phyloP scores from a whole-genome alignment of 2,329 filamentous ascomycete genomes.

The Pseudocercospora macadamiae region DNA sequence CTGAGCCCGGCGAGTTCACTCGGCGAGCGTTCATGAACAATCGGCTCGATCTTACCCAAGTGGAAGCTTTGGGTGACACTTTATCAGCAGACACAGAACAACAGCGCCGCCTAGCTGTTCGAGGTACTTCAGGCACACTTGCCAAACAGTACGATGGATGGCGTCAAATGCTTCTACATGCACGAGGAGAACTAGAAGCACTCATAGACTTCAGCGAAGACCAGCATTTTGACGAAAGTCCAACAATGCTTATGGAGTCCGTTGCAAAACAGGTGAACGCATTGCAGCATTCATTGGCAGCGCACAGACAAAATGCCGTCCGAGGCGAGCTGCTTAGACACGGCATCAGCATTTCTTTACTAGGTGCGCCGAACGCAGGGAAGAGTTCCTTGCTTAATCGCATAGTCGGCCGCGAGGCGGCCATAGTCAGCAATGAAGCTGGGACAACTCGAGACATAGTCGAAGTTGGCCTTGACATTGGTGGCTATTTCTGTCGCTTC shows the following conservation, averaged over 20 bases:
- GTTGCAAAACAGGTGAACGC: constrained; percentile 66
- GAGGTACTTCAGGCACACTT: constrained; percentile 68
- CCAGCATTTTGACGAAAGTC: constrained; percentile 92
- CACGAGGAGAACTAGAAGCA: constrained; percentile 89
- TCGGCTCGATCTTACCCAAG: constrained; percentile 83
- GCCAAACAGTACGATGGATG: constrained; percentile 79
- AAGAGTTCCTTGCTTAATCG: constrained; percentile 93
- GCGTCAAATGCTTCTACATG: constrained; percentile 75
- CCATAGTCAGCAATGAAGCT: constrained; percentile 90
- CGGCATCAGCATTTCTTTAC: constrained; percentile 81
- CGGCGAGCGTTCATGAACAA: constrained; percentile 86
- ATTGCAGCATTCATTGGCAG: constrained; percentile 65
- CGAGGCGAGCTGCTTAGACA: constrained; percentile 80
- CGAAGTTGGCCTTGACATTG: constrained; percentile 85
- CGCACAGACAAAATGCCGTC: constrained; percentile 76
- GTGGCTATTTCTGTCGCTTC: constrained; percentile 88
- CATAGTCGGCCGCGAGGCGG: constrained; percentile 87
- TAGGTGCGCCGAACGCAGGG: constrained; percentile 91
- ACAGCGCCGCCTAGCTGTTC: constrained; percentile 83
- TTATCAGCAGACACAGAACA: constrained; percentile 79
- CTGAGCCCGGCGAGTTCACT: constrained; percentile 95
- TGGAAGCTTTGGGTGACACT: constrained; percentile 65
- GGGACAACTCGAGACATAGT: constrained; percentile 94
- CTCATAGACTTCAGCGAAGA: constrained; percentile 97
- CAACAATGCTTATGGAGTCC: constrained; percentile 68